Conservation (phyloP, 495 filamentous ascomycete species). For the Clavariopsis aquatica region DNA sequence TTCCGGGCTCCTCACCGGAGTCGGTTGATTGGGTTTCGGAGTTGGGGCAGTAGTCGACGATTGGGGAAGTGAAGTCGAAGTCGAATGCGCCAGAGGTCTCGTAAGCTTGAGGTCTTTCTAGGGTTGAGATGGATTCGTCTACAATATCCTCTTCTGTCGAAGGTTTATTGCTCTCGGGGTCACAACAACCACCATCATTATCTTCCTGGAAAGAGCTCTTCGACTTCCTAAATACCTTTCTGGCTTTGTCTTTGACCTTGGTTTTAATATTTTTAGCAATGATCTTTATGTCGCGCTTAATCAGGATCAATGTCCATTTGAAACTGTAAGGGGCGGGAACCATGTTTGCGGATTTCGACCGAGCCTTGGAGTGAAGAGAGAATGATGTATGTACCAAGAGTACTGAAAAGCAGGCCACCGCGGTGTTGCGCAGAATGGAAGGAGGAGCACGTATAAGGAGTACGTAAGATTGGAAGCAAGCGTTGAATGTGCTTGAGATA, state of each 20-base stretch:
- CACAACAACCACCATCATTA: not conserved
- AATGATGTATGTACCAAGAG: too few species aligned
- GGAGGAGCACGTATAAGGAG: too few species aligned
- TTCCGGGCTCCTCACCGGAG: not conserved
- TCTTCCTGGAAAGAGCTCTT: not conserved
- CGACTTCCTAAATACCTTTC: not conserved
- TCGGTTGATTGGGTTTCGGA: too few species aligned
- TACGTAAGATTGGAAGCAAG: too few species aligned
- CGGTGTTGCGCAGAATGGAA: too few species aligned
- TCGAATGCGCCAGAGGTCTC: not conserved
- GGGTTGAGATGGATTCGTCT: not conserved
- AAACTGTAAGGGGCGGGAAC: not conserved
- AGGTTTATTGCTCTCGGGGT: not conserved
- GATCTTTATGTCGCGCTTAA: not conserved
- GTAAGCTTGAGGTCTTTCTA: not conserved
- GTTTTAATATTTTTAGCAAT: not conserved
- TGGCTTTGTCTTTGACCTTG: conserved; percentile 1
- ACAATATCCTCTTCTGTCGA: not conserved
- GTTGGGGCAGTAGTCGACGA: too few species aligned
- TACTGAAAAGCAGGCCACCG: too few species aligned
- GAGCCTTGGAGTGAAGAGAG: not conserved
- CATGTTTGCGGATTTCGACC: not conserved
- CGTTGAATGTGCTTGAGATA: not conserved
- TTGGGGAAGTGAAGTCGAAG: not conserved
- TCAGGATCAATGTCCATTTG: not conserved